Conservation (phyloP, 2,329 filamentous ascomycete genomes). For the Coniella vitis region DNA sequence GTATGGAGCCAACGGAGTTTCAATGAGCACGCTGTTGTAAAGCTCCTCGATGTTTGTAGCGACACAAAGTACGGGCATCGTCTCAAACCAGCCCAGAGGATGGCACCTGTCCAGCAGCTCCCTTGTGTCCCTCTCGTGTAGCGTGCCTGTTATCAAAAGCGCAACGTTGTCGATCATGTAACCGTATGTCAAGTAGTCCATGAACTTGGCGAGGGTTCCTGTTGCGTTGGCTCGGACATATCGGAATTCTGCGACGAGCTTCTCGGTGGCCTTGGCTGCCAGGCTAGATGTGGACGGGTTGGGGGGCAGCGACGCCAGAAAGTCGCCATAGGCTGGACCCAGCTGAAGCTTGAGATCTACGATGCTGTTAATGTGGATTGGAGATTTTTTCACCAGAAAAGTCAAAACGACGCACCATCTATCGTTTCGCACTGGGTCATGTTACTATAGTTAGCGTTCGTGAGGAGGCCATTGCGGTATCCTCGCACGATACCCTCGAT, state of each 20-base stretch:
- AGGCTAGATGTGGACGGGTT: constrained; percentile 96
- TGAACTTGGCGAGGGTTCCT: constrained; percentile 85
- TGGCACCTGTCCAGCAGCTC: constrained; percentile 95
- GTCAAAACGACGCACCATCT: constrained; percentile 57
- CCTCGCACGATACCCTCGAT: constrained; percentile 96
- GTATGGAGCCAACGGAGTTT: constrained; percentile 91
- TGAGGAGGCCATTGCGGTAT: constrained; percentile 91
- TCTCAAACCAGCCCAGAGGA: constrained; percentile 97
- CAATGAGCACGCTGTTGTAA: constrained; percentile 95
- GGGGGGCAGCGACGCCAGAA: constrained; percentile 84
- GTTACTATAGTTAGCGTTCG: constrained; percentile 85
- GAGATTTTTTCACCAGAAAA: not conserved
- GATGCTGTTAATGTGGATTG: constrained; percentile 17
- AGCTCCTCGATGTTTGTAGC: constrained; percentile 98
- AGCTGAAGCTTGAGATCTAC: constrained; percentile 92
- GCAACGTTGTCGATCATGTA: constrained; percentile 99
- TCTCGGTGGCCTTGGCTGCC: constrained; percentile 92
- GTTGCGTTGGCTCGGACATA: constrained; percentile 93
- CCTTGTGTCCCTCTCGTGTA: constrained; percentile 94
- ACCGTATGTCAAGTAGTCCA: constrained; percentile 96
- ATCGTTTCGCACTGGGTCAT: constrained; percentile 96
- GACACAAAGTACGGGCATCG: constrained; percentile 94
- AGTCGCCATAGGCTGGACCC: constrained; percentile 92
- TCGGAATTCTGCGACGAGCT: constrained; percentile 94
- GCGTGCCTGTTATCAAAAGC: constrained; percentile 91